phyloP scores from a whole-genome alignment of 345 rosid species.

The Arabidopsis arenosa region DNA sequence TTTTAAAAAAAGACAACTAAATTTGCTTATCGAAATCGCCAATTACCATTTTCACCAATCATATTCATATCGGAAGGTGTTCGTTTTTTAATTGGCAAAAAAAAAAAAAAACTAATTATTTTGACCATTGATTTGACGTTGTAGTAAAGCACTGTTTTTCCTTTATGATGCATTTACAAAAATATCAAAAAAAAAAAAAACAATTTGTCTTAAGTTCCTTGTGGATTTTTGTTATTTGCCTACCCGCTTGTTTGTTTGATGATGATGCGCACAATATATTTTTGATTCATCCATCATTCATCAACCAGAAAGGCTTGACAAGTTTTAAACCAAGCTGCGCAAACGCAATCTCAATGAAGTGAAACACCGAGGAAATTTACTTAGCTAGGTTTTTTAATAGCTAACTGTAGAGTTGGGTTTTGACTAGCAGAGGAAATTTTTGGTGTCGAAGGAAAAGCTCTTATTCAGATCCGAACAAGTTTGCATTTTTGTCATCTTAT shows the following conservation, averaged over 20 bases:
- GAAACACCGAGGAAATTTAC: background rate
- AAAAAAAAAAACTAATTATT: background rate
- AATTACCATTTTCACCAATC: background rate
- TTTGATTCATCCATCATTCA: slow-evolving; percentile 14
- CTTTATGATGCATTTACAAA: slow-evolving; percentile 7
- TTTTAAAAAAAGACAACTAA: no score
- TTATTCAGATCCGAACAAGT: slow-evolving; percentile 29
- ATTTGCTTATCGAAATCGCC: background rate
- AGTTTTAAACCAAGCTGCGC: background rate
- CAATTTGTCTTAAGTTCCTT: slow-evolving; percentile 13
- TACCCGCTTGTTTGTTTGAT: background rate
- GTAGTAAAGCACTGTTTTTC: slow-evolving; percentile 42
- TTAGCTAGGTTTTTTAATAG: slow-evolving; percentile 20
- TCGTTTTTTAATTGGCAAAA: background rate
- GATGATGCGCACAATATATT: background rate
- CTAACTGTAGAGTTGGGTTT: slow-evolving; percentile 13
- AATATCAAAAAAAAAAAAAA: background rate
- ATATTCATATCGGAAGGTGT: background rate
- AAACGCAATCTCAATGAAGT: slow-evolving; percentile 10
- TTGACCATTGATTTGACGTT: slow-evolving; percentile 50
- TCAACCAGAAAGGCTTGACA: background rate
- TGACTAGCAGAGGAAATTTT: slow-evolving; percentile 22
- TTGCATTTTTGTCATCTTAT: slow-evolving; percentile 30
- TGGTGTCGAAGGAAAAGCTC: background rate
- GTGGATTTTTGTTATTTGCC: slow-evolving; percentile 1